Evolutionary conservation across 192 early-diverging fungal genomes (phyloP), one percentile per base, ranked within the genome.

Genomic region (Chytriomyces hyalinus): DNA sequence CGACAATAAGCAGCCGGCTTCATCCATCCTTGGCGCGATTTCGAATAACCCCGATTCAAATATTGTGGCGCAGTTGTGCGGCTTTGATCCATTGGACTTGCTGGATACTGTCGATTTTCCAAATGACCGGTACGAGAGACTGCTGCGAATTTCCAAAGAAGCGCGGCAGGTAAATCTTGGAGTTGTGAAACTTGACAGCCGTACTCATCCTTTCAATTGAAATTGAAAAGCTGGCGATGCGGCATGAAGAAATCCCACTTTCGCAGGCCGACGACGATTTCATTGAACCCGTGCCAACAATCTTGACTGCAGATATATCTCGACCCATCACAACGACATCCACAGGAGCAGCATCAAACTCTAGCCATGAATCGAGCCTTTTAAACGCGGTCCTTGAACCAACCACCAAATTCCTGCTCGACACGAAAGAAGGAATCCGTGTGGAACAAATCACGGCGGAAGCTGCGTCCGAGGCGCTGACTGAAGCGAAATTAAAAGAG

Each of bases 71-170:
- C 87, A 85, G 49, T 57, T 84, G 46, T 87, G 84, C 80, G 88
- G 88, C 7, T 89, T 89, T 61, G 86, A 89, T 68, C 88, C 88
- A n/a, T 24, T 81, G 0, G 84, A 85, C 26, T 63, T 89, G 48
- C 66, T 89, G 6, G 74, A 66, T 65, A 79, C 75, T 15, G 79
- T 85, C 36, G 84, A 85, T 49, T 89, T 89, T 80, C 88, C 88
- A 26, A 89, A 89, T 65, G 88, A 89, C 63, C 67, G 81, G 17
- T 78, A 82, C 67, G 86, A 87, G 59, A 50, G 80, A n/a, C 64
- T 76, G 1, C 65, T 87, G 47, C n/a, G 83, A 50, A 22, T 69
- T 20, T 80, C 77, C 10, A 79, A 78, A 57, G 64, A 67, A 0
- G 84, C 87, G 1, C 65, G 87, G 44, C 61, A 65, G 73, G 73